Conservation (phyloP, 345 rosid genomes). For the Hirschfeldia incana region DNA sequence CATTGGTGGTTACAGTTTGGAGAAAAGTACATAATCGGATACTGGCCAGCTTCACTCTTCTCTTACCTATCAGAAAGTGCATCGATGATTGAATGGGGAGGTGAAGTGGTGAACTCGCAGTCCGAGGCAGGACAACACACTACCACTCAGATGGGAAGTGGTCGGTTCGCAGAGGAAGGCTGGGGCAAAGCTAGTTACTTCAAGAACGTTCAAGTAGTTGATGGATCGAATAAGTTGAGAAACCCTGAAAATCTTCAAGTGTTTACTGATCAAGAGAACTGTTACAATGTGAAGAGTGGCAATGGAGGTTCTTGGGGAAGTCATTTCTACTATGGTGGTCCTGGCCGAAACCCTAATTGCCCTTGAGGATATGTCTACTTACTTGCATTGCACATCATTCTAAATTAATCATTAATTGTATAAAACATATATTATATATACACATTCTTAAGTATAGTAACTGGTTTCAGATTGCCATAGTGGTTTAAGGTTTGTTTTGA, state of each 20-base stretch:
- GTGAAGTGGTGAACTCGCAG: slow-evolving; percentile 68
- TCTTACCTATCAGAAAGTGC: slow-evolving; percentile 69
- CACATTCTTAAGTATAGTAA: slow-evolving; percentile 25
- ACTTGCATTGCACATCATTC: slow-evolving; percentile 24
- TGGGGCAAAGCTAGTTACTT: slow-evolving; percentile 65
- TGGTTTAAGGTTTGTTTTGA: slow-evolving; percentile 15
- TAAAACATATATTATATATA: slow-evolving; percentile 36
- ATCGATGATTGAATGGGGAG: slow-evolving; percentile 81
- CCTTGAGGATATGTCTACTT: slow-evolving; percentile 43
- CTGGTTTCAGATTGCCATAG: slow-evolving; percentile 20
- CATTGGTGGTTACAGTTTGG: slow-evolving; percentile 86
- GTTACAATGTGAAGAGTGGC: slow-evolving; percentile 64
- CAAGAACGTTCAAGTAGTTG: slow-evolving; percentile 66
- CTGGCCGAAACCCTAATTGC: slow-evolving; percentile 65
- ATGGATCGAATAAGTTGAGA: slow-evolving; percentile 55
- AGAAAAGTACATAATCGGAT: slow-evolving; percentile 58
- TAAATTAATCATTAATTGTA: slow-evolving; percentile 28
- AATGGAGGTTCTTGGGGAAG: slow-evolving; percentile 63
- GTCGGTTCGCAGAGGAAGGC: slow-evolving; percentile 65
- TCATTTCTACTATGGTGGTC: slow-evolving; percentile 74
- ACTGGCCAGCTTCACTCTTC: slow-evolving; percentile 70
- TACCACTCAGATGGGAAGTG: slow-evolving; percentile 75
- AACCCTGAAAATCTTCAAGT: slow-evolving; percentile 55
- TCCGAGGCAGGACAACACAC: slow-evolving; percentile 63
- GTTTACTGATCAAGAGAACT: slow-evolving; percentile 61